Evolutionary conservation across 257 asterid genomes (phyloP).

Genomic region (Solanum gracilifrons): DNA sequence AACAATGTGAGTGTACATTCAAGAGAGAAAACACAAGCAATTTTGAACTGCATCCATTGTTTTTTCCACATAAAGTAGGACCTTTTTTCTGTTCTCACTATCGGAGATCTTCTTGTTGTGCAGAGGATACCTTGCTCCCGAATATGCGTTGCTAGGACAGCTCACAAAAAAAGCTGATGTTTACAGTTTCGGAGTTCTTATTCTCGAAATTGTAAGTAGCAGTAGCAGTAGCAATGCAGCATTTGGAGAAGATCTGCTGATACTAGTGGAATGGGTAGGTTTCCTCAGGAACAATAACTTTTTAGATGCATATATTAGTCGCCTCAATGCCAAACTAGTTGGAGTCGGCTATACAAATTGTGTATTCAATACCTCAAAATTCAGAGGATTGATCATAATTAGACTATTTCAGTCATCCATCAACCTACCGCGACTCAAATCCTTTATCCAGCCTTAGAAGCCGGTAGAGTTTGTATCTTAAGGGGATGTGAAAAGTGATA

Average conservation of each 20-base stretch:
- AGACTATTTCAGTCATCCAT: not conserved
- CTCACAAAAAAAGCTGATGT: slow-evolving; percentile 78
- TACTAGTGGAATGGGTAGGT: slow-evolving; percentile 74
- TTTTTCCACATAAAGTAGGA: not conserved
- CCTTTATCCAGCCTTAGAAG: not conserved
- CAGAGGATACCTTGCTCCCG: slow-evolving; percentile 87
- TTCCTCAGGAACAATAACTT: not conserved
- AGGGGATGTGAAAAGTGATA: not conserved
- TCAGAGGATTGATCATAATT: not conserved
- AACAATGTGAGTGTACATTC: slow-evolving; percentile 50
- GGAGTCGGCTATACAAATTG: not conserved
- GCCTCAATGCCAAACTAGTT: not conserved
- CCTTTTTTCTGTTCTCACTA: not conserved
- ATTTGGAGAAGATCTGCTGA: slow-evolving; percentile 47
- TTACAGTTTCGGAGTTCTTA: slow-evolving; percentile 70
- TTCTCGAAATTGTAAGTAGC: slow-evolving; percentile 74
- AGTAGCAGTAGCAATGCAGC: slow-evolving; percentile 56
- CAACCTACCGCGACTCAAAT: not conserved
- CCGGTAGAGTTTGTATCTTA: not conserved
- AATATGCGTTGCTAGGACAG: slow-evolving; percentile 60
- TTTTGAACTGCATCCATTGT: not conserved
- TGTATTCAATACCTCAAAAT: not conserved
- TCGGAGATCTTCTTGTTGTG: not conserved
- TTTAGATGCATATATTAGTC: not conserved
- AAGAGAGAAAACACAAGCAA: not conserved